Evolutionary conservation across 1,284 basidiomycete species (phyloP), one percentile per base, ranked within the genome.

Genomic region (Malassezia sympodialis): DNA sequence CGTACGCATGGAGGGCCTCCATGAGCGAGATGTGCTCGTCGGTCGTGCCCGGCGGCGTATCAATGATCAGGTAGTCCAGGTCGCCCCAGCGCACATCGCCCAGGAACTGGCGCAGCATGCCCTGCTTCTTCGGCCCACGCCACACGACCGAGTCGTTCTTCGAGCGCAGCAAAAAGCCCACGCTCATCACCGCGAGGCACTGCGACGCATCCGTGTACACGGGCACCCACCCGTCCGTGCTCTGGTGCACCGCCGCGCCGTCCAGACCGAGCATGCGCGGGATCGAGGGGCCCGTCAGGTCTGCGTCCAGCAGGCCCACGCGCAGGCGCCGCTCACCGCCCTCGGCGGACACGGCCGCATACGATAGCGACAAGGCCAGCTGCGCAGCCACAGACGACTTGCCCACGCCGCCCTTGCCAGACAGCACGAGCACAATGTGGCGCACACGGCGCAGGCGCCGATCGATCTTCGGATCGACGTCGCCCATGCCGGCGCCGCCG

Each of bases 71-170:
- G 78, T 91, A 98, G 77, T 99, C 94, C 58, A 96, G 78, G 42
- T 90, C 84, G 47, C 90, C 93, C 94, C 94, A 99, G 58, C 90
- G 78, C 11, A 98, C 94, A 69, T 99, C 91, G 65, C 84, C 84
- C 72, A 98, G 76, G 73, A 99, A 98, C 78, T 99, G 94, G 67
- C 90, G 80, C 68, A 99, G 96, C 94, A 98, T 98, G 44, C 89
- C 94, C 69, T 96, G 96, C 82, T 98, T 99, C 81, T 98, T 98
- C 31, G 94, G 94, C 0, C 94, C 94, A 64, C 94, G 79, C 94
- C 94, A 99, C 0, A 99, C 88, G 32, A 99, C 90, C 14, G 85
- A 87, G 72, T 96, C 91, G 49, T 87, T 87, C 68, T 84, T 85
- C 68, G 84, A 85, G 76, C 88, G 87, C 59, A 98, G 77, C 66